Conservation (phyloP, 176 grass and related monocot genomes). For the bread wheat (Triticum aestivum) region IWGSC_CS_RefSeq_v2.1 NC_057800.1:620783981-620784480, state of each 20-base stretch:
- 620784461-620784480: neutral
- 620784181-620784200: slow-evolving; percentile 80
- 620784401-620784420: slow-evolving; percentile 76
- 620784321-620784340: slow-evolving; percentile 62
- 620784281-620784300: slow-evolving; percentile 94
- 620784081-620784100: slow-evolving; percentile 68
- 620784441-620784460: neutral
- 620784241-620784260: slow-evolving; percentile 7
- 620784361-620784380: slow-evolving; percentile 73
- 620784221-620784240: slow-evolving; percentile 30
- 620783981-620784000: neutral
- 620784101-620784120: slow-evolving; percentile 60
- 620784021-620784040: slow-evolving; percentile 90
- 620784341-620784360: slow-evolving; percentile 64
- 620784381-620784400: slow-evolving; percentile 78
- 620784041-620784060: slow-evolving; percentile 66
- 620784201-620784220: slow-evolving; percentile 59
- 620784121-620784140: slow-evolving; percentile 52
- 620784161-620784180: slow-evolving; percentile 66
- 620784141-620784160: slow-evolving; percentile 79
- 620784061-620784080: slow-evolving; percentile 69
- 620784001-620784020: slow-evolving; percentile 51
- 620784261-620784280: slow-evolving; percentile 41
- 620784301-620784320: slow-evolving; percentile 60
- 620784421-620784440: neutral